Conservation (phyloP, 73 alveolate genomes). For the Strombidium stylifer region DNA sequence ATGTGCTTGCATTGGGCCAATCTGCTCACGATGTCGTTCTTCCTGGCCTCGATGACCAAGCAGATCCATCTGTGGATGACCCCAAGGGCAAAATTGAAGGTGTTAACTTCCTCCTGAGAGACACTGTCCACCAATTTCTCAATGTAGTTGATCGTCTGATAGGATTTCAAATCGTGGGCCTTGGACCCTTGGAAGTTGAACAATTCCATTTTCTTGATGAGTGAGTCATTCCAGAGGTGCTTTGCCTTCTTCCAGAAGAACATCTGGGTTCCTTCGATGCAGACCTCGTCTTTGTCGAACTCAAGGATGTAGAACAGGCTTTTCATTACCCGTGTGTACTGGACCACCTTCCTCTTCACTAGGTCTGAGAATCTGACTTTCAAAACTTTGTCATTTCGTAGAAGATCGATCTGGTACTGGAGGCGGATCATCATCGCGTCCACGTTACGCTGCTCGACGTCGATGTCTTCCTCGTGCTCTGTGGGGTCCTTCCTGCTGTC, state of each 20-base stretch:
- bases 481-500: too few relatives aligned
- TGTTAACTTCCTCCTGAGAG: conserved; percentile 55
- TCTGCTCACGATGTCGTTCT: conserved; percentile 45
- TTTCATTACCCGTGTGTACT: conserved; percentile 60
- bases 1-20: conserved; percentile 21
- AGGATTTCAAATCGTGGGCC: conserved; percentile 31
- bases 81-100: conserved; percentile 31
- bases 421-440: too few relatives aligned
- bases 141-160: conserved; percentile 51
- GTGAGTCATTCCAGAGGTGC: conserved; percentile 57
- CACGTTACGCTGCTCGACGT: too few relatives aligned
- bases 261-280: conserved; percentile 71
- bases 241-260: conserved; percentile 86
- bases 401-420: too few relatives aligned
- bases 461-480: too few relatives aligned
- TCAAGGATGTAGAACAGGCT: conserved; percentile 58
- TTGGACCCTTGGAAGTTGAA: conserved; percentile 77
- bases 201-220: conserved; percentile 29
- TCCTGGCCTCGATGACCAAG: conserved; percentile 48
- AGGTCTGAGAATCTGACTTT: conserved; percentile 26
- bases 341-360: conserved; percentile 59
- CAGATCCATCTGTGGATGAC: conserved; percentile 42
- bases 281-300: conserved; percentile 54
- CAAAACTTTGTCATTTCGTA: too few relatives aligned
- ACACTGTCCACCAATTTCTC: conserved; percentile 51